Conservation (phyloP, 1,139 yeast species). For the Candida anutae region DNA sequence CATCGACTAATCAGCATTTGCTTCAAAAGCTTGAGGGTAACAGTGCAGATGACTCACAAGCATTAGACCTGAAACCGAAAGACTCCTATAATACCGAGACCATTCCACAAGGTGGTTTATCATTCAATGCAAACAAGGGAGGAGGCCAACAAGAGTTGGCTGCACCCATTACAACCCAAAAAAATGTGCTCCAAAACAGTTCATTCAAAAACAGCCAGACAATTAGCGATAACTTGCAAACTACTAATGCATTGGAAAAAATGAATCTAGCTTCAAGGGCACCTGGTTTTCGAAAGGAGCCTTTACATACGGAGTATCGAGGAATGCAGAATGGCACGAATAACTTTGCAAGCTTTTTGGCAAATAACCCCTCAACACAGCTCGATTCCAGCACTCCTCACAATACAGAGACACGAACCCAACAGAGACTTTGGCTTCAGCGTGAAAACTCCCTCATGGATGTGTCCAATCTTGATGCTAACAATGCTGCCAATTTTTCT, state of each 20-base stretch:
- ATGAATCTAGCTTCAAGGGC: slow-evolving; percentile 9
- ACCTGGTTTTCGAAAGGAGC: too few species aligned
- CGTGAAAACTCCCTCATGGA: slow-evolving; percentile 67
- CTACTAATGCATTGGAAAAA: slow-evolving; percentile 31
- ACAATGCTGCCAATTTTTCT: slow-evolving; percentile 30
- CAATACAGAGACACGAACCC: slow-evolving; percentile 57
- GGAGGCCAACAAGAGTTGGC: slow-evolving; percentile 18
- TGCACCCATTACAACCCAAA: slow-evolving; percentile 28
- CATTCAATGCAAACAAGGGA: slow-evolving; percentile 30
- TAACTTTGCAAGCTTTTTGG: slow-evolving; percentile 26
- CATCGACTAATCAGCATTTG: slow-evolving; percentile 6
- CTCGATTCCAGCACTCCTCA: too few species aligned
- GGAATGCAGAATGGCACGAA: slow-evolving; percentile 17
- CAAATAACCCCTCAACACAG: slow-evolving; percentile 8
- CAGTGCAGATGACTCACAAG: neutral
- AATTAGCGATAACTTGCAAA: slow-evolving; percentile 35
- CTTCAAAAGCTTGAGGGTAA: slow-evolving; percentile 7
- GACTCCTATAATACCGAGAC: slow-evolving; percentile 5
- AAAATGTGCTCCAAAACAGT: slow-evolving; percentile 25
- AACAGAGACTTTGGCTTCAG: slow-evolving; percentile 76
- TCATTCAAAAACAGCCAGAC: slow-evolving; percentile 41
- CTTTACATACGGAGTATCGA: neutral
- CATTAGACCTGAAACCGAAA: neutral
- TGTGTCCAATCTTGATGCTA: slow-evolving; percentile 32
- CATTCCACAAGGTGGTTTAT: slow-evolving; percentile 25